A percentile compares a stretch with the other conserved stretches of the same genome.
phyloP scores from a whole-genome alignment of 2,329 filamentous ascomycete species.

The Talaromyces islandicus region DNA sequence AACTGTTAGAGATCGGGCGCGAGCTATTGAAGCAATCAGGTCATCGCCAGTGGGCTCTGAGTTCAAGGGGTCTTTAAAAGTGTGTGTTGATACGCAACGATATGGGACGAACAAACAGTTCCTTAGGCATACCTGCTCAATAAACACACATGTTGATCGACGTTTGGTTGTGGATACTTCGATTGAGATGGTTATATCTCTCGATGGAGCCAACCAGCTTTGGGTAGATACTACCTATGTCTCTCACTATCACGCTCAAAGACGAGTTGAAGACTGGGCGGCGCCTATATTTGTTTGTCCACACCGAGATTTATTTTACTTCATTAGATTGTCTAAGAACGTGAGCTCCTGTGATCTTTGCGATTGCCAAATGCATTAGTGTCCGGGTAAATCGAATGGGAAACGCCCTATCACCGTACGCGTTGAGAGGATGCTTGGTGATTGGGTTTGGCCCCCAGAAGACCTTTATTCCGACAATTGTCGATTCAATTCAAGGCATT shows the following conservation, averaged over 20 bases:
- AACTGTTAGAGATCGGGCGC: neutral
- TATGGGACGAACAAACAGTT: neutral
- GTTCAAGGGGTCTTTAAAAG: neutral
- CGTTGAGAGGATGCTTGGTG: neutral
- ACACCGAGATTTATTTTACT: neutral
- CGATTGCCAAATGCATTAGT: neutral
- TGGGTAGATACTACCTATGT: neutral
- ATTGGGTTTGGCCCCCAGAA: neutral
- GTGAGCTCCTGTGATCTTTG: neutral
- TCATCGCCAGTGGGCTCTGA: neutral
- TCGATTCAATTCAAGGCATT: neutral
- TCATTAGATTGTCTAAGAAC: neutral
- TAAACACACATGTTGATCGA: neutral
- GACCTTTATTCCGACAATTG: neutral
- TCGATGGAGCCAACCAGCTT: neutral
- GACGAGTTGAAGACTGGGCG: neutral
- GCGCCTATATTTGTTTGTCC: slow-evolving; percentile 1
- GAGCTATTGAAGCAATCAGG: neutral
- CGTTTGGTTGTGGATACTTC: neutral
- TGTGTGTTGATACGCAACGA: neutral
- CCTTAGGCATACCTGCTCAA: neutral
- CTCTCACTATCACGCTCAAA: neutral
- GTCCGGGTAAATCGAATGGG: neutral
- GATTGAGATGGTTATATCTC: neutral
- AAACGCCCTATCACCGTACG: neutral